phyloP scores from a whole-genome alignment of 257 asterid species.

The Solanum tarapatanum region DNA sequence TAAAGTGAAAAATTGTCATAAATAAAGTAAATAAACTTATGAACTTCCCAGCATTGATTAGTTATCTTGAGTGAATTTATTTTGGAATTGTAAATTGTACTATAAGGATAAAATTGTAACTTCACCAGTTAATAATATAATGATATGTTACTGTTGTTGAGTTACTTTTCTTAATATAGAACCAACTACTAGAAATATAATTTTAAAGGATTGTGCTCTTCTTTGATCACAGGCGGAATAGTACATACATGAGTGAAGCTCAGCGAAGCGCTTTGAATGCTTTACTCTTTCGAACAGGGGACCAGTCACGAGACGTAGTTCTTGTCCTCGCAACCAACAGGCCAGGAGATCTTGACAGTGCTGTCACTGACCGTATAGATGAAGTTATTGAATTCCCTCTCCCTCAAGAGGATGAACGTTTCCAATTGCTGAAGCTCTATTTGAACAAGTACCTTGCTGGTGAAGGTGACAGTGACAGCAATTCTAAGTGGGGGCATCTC shows the following conservation, averaged over 20 bases:
- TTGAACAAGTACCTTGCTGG: conserved; percentile 61
- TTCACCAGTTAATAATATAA: too few species aligned
- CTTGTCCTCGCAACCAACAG: conserved; percentile 94
- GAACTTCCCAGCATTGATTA: too few species aligned
- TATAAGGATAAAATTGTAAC: too few species aligned
- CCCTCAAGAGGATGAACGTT: conserved; percentile 81
- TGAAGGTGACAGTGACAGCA: conserved; percentile 27
- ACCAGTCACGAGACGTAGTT: conserved; percentile 89
- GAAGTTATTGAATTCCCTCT: conserved; percentile 95
- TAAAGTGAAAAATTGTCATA: too few species aligned
- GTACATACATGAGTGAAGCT: conserved; percentile 94
- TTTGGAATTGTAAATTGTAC: too few species aligned
- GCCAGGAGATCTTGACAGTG: conserved; percentile 91
- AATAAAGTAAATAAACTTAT: too few species aligned
- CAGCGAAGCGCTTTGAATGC: conserved; percentile 92
- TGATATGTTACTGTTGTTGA: neutral
- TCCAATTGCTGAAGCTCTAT: conserved; percentile 75
- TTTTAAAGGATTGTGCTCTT: neutral
- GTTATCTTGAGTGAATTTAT: too few species aligned
- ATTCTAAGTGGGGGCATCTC: conserved; percentile 40
- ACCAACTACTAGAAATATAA: neutral
- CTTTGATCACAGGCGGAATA: conserved; percentile 56
- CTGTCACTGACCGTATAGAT: conserved; percentile 90
- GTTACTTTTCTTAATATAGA: neutral
- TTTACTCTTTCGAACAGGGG: conserved; percentile 89